Evolutionary conservation across 2,329 filamentous ascomycete species (phyloP).

Genomic region (Fusarium papillatum): DNA sequence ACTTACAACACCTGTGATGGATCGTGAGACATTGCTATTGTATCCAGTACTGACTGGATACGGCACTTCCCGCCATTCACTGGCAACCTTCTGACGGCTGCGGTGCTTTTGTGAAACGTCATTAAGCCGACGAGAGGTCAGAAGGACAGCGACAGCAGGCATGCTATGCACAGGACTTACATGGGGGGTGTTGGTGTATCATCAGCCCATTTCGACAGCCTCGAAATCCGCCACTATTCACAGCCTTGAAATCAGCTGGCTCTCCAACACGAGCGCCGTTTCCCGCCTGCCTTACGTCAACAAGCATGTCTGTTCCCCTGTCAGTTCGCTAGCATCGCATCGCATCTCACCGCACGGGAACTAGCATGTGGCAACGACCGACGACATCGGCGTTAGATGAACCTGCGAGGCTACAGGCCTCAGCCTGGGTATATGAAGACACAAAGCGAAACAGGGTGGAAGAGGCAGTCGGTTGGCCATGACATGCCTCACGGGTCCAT

Average conservation of each 20-base stretch:
- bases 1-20: neutral
- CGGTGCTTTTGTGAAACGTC: conserved; percentile 1
- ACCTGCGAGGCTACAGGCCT: conserved; percentile 1
- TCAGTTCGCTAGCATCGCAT: neutral
- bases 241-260: conserved; percentile 8
- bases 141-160: neutral
- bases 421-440: neutral
- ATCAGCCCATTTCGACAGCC: conserved; percentile 17
- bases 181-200: conserved; percentile 4
- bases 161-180: neutral
- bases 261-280: neutral
- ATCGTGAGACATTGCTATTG: neutral
- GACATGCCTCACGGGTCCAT: conserved; percentile 1
- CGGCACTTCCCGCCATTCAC: neutral
- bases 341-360: neutral
- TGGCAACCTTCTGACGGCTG: neutral
- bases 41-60: neutral
- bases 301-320: neutral
- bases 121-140: neutral
- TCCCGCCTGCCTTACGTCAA: neutral
- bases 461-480: neutral
- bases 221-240: conserved; percentile 8
- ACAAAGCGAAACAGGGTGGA: neutral
- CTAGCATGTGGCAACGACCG: neutral
- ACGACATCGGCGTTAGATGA: conserved; percentile 3